phyloP scores from a whole-genome alignment of 495 filamentous ascomycete genomes.

The Alectoria sarmentosa region DNA sequence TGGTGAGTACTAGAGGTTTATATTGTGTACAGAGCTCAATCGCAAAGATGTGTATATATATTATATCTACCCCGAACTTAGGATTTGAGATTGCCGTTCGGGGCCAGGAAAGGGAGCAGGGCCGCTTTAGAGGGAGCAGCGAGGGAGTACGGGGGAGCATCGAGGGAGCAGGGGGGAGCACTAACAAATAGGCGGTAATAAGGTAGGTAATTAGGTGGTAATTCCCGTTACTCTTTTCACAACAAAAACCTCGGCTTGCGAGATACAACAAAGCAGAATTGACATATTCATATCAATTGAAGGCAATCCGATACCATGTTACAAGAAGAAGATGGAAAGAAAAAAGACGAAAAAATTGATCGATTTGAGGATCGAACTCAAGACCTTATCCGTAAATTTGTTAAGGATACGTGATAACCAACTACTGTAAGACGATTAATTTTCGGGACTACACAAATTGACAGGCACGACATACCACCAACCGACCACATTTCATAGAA shows the following conservation, averaged over 20 bases:
- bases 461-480: conserved; percentile 18
- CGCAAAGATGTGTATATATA: neutral
- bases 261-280: conserved; percentile 12
- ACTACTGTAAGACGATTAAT: conserved; percentile 17
- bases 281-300: conserved; percentile 9
- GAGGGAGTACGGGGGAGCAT: neutral
- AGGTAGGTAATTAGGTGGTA: conserved; percentile 14
- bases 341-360: conserved; percentile 19
- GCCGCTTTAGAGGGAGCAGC: neutral
- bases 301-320: conserved; percentile 15
- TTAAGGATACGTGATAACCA: conserved; percentile 27
- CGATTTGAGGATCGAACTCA: conserved; percentile 28
- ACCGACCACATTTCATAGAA: neutral
- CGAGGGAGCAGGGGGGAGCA: neutral
- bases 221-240: conserved; percentile 11
- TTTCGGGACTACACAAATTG: conserved; percentile 22
- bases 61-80: too few relatives aligned
- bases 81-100: neutral
- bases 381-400: conserved; percentile 29
- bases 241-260: conserved; percentile 7
- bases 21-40: neutral
- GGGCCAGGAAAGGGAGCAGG: neutral
- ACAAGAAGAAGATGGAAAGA: conserved; percentile 14
- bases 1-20: neutral
- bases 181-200: conserved; percentile 15